Percentiles rank a stretch among this genome's conserved stretches.
phyloP scores from a whole-genome alignment of 306 rosid species.

The Acacia melanoxylon region DNA sequence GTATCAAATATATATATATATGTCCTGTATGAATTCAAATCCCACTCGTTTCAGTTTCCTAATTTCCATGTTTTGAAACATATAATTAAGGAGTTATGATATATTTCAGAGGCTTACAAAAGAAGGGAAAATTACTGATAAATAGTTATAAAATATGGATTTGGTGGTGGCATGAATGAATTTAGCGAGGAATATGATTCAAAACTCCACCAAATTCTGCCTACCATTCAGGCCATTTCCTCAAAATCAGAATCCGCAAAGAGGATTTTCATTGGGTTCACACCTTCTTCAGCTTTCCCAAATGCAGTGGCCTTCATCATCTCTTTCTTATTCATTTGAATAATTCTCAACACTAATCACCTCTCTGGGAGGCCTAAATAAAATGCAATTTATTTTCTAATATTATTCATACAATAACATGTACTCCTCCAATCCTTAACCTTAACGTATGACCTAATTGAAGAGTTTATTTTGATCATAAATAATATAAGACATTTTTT shows the following conservation, averaged over 20 bases:
- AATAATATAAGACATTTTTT: too few relatives aligned
- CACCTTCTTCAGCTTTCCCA: background rate
- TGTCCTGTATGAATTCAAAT: too few relatives aligned
- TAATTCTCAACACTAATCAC: background rate
- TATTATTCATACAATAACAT: too few relatives aligned
- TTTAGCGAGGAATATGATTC: background rate
- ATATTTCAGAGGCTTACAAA: background rate
- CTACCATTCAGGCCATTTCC: background rate
- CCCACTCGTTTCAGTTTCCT: too few relatives aligned
- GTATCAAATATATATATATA: too few relatives aligned
- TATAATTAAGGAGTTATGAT: background rate
- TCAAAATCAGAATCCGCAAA: background rate
- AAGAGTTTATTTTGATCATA: too few relatives aligned
- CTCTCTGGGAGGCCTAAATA: background rate
- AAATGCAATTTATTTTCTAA: background rate
- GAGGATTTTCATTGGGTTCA: background rate
- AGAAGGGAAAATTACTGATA: background rate
- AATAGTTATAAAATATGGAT: background rate
- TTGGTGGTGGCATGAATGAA: background rate
- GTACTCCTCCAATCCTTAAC: too few relatives aligned
- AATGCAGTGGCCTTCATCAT: background rate
- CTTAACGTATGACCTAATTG: too few relatives aligned
- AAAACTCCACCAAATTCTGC: background rate
- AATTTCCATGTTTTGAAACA: too few relatives aligned
- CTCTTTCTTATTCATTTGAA: background rate